Evolutionary conservation across 225 moss, liverwort and hornwort genomes (phyloP).

Genomic region (Polytrichum commune): DNA sequence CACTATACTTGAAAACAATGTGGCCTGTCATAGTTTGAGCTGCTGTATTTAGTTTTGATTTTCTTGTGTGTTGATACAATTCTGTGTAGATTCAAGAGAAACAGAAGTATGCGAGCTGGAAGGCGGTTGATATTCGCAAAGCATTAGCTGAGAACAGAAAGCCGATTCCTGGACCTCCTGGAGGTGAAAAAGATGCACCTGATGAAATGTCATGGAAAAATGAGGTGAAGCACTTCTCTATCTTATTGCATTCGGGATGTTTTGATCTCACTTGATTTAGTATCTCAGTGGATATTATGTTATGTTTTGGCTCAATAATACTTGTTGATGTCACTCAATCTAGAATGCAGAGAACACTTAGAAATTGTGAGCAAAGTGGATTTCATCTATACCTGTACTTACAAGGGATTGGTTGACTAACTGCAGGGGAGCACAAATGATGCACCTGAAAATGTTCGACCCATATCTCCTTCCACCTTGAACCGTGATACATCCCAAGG

Average conservation of each 20-base stretch:
- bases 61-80: neutral
- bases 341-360: too few species aligned
- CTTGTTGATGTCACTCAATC: too few species aligned
- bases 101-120: slow-evolving; percentile 95
- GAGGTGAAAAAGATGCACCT: slow-evolving; percentile 52
- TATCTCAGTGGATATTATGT: too few species aligned
- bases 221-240: slow-evolving; percentile 42
- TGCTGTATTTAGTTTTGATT: neutral
- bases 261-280: too few species aligned
- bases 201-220: slow-evolving; percentile 45
- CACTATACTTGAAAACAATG: too few species aligned
- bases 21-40: too few species aligned
- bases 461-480: slow-evolving; percentile 24
- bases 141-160: slow-evolving; percentile 90
- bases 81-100: slow-evolving; percentile 76
- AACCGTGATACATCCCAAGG: slow-evolving; percentile 33
- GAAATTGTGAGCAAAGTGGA: too few species aligned
- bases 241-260: too few species aligned
- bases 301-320: too few species aligned
- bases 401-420: neutral
- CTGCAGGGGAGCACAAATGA: slow-evolving; percentile 36
- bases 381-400: too few species aligned
- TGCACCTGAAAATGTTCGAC: slow-evolving; percentile 41
- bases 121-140: slow-evolving; percentile 95
- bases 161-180: slow-evolving; percentile 88